phyloP scores from a whole-genome alignment of 2,329 filamentous ascomycete species.

The Colletotrichum endophyticum region DNA sequence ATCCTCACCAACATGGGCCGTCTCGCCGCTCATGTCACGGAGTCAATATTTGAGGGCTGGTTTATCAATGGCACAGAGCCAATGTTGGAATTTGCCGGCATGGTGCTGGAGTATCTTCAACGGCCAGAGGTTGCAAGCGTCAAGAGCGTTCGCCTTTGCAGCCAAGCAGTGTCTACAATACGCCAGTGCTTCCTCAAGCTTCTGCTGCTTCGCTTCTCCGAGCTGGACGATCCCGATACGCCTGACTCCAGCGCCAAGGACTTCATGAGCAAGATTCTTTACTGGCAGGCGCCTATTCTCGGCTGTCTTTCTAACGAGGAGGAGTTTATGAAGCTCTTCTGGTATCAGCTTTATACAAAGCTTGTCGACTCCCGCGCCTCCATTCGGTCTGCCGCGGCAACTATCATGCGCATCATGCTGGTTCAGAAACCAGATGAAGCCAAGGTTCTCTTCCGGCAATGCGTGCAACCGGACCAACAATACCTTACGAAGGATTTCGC shows the following conservation, averaged over 20 bases:
- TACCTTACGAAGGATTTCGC: conserved; percentile 79
- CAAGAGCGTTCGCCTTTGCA: conserved; percentile 92
- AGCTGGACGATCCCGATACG: conserved; percentile 72
- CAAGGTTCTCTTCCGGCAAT: conserved; percentile 73
- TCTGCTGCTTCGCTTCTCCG: conserved; percentile 81
- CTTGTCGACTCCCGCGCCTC: conserved; percentile 72
- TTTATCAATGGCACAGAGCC: conserved; percentile 87
- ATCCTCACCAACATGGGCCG: conserved; percentile 86
- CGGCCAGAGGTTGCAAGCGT: conserved; percentile 79
- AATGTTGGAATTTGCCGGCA: conserved; percentile 85
- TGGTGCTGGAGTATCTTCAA: conserved; percentile 86
- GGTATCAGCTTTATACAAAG: conserved; percentile 92
- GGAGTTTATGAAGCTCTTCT: conserved; percentile 84
- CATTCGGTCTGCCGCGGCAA: conserved; percentile 78
- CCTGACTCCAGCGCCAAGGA: conserved; percentile 67
- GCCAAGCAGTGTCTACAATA: conserved; percentile 78
- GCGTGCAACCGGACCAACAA: conserved; percentile 72
- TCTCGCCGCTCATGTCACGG: conserved; percentile 80
- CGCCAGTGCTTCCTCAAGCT: conserved; percentile 79
- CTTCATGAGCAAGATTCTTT: conserved; percentile 85
- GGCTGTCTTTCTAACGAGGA: conserved; percentile 78
- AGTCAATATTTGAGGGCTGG: conserved; percentile 95
- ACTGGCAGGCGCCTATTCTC: conserved; percentile 94
- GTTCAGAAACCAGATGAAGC: conserved; percentile 92
- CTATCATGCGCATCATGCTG: conserved; percentile 88